phyloP scores from a whole-genome alignment of 139 green algal genomes.

The Astrephomene gubernaculifera region DNA sequence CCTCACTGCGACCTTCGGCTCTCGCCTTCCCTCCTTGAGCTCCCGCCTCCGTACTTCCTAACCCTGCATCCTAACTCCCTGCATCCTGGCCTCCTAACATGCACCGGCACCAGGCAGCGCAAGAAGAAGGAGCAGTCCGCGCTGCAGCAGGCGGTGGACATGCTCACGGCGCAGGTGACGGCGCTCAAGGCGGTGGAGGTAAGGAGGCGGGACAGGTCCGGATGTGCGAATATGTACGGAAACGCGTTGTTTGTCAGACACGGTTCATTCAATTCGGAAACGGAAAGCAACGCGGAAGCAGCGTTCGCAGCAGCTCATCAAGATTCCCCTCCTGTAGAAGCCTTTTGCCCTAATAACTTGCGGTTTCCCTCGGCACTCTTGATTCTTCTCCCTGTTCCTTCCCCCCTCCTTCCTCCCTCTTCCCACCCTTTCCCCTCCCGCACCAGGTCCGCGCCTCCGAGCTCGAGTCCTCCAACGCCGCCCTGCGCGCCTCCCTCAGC shows the following conservation, averaged over 20 bases:
- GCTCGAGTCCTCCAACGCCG: slow-evolving; percentile 23
- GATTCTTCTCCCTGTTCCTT: too few relatives aligned
- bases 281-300: too few relatives aligned
- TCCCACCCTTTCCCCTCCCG: too few relatives aligned
- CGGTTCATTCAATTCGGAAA: too few relatives aligned
- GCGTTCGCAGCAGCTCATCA: too few relatives aligned
- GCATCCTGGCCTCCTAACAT: neutral
- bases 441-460: slow-evolving; percentile 13
- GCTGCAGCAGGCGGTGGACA: slow-evolving; percentile 52
- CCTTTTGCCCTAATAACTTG: too few relatives aligned
- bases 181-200: slow-evolving; percentile 56
- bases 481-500: neutral
- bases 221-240: too few relatives aligned
- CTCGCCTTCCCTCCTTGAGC: neutral
- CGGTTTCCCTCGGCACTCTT: too few relatives aligned
- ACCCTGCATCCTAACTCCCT: neutral
- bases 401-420: too few relatives aligned
- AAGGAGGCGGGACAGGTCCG: too few relatives aligned
- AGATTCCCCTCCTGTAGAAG: too few relatives aligned
- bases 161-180: slow-evolving; percentile 55
- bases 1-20: neutral
- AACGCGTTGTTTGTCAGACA: too few relatives aligned
- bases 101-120: slow-evolving; percentile 29
- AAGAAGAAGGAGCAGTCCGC: slow-evolving; percentile 56
- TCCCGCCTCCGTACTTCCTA: neutral